Base-by-base conservation (phyloP, 163 green algal species). In the Prototheca cutis region DNA sequence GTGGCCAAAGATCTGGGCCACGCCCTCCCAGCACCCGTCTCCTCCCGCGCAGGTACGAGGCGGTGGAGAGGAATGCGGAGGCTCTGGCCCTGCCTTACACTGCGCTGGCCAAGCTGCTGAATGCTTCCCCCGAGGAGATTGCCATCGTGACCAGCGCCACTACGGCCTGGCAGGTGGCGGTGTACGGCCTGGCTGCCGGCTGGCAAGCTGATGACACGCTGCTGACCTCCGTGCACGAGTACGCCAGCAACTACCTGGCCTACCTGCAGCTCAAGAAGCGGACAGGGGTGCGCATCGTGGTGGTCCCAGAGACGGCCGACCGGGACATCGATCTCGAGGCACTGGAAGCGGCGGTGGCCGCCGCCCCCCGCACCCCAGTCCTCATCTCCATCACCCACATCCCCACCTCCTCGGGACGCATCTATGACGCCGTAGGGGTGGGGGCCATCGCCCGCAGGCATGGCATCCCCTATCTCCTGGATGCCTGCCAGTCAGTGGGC, bases 401-500 rank as follows among this genome's bases (percentile, higher is more conserved):
- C 0, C 82, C 82, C 4, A 89, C 83, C 15, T 83, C 62, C 66
- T 80, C 63, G 48, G 82, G 83, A 3, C 59, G 75, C 8, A 72
- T 90, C 24, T 87, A 88, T 53, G 65, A 87, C 58, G 83, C 75
- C 2, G 73, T 42, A 17, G 76, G 49, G 3, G 70, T 85, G 21
- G 81, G 81, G 3, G 10, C 21, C 10, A 42, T 82, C n/a, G 63
- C 74, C 18, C 58, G 70, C 27, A 40, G 31, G 3, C 67, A 73
- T 27, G 72, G 73, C 27, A 66, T 89, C 17, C 69, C 71, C 0
- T 90, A 68, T 62, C 65, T 90, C 49, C 67, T 90, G 56, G 83
- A 90, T 57, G 83, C 83, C 21, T 88, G 79, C 58, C 83, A 90
- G 45, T 79, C 63, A 21, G 67, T 80, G 19, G 83, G 83, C 0